Evolutionary conservation across 2,329 filamentous ascomycete genomes (phyloP), one percentile per base, ranked within the genome.

Genomic region (Scytalidium sp.): DNA sequence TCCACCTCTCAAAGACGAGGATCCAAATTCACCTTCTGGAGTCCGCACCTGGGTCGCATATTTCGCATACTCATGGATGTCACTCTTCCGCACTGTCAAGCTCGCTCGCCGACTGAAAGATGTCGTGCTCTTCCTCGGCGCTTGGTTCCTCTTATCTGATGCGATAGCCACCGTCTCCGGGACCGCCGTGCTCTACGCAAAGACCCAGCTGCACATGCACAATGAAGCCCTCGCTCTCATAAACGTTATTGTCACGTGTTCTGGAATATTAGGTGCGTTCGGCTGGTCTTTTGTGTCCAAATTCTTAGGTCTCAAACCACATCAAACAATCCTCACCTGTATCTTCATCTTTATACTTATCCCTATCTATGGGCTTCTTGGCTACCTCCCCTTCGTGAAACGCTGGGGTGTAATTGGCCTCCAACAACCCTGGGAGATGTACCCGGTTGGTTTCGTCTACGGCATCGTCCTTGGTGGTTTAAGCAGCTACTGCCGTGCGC

Each of bases 361-460:
- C 45, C 94, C 94, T 0, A 64, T 97, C 1, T 99, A 99, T 62
- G 93, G 92, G 0, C 76, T 99, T 11, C 71, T 96, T 17, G 92
- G 92, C 1, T 97, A 94, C 63, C 76, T 97, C 15, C 90, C 92
- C 0, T 83, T 89, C 6, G 79, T 99, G 43, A 80, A 84, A 59
- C 72, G 76, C 7, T 82, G 87, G 68, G 92, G 90, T 1, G 83
- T 89, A 4, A 72, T 91, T 39, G 94, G 94, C 1, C 76, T 99
- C n/a, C 91, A 96, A 67, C 85, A 94, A 64, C 86, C 89, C 3
- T 96, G 91, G 89, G 94, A 99, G 61, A 97, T 99, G 90, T 97
- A 94, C 61, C 89, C 90, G 0, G 72, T 99, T 1, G 92, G 90
- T 0, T 88, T 88, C 3, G 83, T 97, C 11, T 97, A 97, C 67